Base-by-base conservation (phyloP, 371 early-diverging fungal genomes). In the Mortierella sp. region DNA sequence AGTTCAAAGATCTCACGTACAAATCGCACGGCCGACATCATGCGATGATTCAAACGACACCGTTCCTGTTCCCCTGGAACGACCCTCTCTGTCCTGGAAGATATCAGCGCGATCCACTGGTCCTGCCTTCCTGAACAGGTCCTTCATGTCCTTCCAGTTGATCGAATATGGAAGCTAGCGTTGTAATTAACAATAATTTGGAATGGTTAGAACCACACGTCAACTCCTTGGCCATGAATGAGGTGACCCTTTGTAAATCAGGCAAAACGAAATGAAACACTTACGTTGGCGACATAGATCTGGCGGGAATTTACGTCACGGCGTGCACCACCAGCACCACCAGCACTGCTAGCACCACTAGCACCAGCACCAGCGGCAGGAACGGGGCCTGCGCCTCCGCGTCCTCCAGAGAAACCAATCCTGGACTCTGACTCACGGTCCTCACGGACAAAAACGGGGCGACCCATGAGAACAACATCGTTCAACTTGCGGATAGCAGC, bases 401-500 rank as follows among this genome's bases (percentile, higher is more conserved):
- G 89, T 21, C 87, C 88, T 12, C 91, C 89, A 43, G 88, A 83
- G 71, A 88, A 91, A 1, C 89, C 88, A 65, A 89, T 81, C 54
- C 90, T 88, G 10, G 89, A 79, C 60, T 92, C 93, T 48, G 80
- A 85, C 60, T 93, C 93, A 35, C 93, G 92, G 83, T 94, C 94
- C 91, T 96, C 96, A 11, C 96, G 92, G 46, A 97, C 90, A 89
- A 95, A 96, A 27, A 96, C 93, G 38, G 94, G 93, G 79, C 97
- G 89, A 21, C 96, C 96, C 93, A 96, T 93, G 71, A 96, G 90
- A 4, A 90, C 90, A 11, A 92, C 91, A 79, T 95, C 93, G 81
- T 94, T 93, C 74, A 96, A 84, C 63, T 91, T 93, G 48, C 91
- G 90, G 87, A 97, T 97, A 5, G 97, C 97, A 32, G 92, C 83